phyloP scores from a whole-genome alignment of 1,139 yeast genomes.

The Suhomyces anneliseae region DNA sequence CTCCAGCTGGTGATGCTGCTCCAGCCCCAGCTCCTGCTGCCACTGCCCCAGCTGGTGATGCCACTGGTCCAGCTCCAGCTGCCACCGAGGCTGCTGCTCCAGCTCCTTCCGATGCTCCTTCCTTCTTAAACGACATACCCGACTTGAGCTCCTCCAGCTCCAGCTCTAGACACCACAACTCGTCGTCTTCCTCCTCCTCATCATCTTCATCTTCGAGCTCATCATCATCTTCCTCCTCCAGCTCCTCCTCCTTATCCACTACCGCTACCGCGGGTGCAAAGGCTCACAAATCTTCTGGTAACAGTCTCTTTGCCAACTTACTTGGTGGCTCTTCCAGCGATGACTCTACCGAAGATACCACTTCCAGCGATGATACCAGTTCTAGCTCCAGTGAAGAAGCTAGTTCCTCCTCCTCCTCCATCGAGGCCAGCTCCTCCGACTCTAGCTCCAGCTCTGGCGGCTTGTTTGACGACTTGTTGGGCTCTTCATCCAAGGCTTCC shows the following conservation, averaged over 20 bases:
- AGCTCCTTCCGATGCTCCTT: conserved; percentile 3
- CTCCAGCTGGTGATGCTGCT: conserved; percentile 10
- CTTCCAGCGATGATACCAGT: conserved; percentile 6
- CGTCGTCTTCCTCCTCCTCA: background rate
- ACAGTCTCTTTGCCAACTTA: background rate
- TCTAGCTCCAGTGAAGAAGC: conserved; percentile 12
- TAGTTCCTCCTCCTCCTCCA: conserved; percentile 3
- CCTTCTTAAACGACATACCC: conserved; percentile 4
- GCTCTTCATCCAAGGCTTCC: conserved; percentile 1
- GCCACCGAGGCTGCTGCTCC: conserved; percentile 6
- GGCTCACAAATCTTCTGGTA: background rate
- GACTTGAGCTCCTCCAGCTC: conserved; percentile 7
- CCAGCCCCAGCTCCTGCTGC: conserved; percentile 8
- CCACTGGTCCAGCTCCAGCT: background rate
- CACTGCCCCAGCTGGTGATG: conserved; percentile 5
- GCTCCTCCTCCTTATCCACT: background rate
- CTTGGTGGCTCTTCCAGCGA: background rate
- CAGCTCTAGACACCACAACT: conserved; percentile 11
- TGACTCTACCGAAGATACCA: conserved; percentile 4
- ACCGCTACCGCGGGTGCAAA: background rate
- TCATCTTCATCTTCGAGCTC: conserved; percentile 1
- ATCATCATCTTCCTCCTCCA: background rate
- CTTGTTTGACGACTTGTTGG: conserved; percentile 7
- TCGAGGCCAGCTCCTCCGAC: background rate
- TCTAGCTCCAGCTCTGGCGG: conserved; percentile 7